These are phyloP conservation scores for Hygrocybe punicea DNA, from an alignment of 768 basidiomycete genomes.

Conservation along the genomic window DNA sequence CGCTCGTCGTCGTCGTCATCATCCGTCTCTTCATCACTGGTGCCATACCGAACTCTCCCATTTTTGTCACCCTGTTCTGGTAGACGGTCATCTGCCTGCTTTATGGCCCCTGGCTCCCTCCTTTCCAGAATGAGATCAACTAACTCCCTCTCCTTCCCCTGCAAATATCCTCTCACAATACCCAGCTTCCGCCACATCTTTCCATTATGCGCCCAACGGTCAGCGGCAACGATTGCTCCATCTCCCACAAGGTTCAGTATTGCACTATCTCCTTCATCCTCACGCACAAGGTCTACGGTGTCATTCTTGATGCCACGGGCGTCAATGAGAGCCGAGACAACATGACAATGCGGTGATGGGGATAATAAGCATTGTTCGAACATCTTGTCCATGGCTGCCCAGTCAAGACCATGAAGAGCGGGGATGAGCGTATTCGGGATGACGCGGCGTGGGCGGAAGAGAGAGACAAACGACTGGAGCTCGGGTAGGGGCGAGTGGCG, in stretches of 20 bases:
- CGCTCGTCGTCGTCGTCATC: slow-evolving; percentile 46
- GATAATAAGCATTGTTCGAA: slow-evolving; percentile 62
- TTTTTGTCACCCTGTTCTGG: not conserved
- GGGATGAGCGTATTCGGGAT: slow-evolving; percentile 76
- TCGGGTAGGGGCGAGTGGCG: slow-evolving; percentile 90
- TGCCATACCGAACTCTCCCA: slow-evolving; percentile 11
- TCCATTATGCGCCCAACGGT: slow-evolving; percentile 54
- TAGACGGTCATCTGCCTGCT: not conserved
- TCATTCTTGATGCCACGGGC: slow-evolving; percentile 6
- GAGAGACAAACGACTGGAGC: slow-evolving; percentile 70
- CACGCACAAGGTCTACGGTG: slow-evolving; percentile 5
- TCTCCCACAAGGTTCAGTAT: slow-evolving; percentile 67
- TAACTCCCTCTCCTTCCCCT: slow-evolving; percentile 26
- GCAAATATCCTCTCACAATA: slow-evolving; percentile 45
- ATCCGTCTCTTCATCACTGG: slow-evolving; percentile 9
- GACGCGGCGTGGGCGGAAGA: slow-evolving; percentile 75
- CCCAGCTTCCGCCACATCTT: slow-evolving; percentile 44
- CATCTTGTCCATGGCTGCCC: slow-evolving; percentile 65
- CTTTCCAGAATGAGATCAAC: slow-evolving; percentile 35
- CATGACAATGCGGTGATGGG: not conserved
- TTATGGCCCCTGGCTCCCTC: not conserved
- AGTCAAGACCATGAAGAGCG: slow-evolving; percentile 58
- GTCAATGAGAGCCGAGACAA: slow-evolving; percentile 5
- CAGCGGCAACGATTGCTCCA: slow-evolving; percentile 44
- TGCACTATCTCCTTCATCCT: slow-evolving; percentile 45